Percentiles rank a stretch among this genome's conserved stretches.
phyloP scores from a whole-genome alignment of 805 yeast genomes.

The Myxozyma neglecta region DNA sequence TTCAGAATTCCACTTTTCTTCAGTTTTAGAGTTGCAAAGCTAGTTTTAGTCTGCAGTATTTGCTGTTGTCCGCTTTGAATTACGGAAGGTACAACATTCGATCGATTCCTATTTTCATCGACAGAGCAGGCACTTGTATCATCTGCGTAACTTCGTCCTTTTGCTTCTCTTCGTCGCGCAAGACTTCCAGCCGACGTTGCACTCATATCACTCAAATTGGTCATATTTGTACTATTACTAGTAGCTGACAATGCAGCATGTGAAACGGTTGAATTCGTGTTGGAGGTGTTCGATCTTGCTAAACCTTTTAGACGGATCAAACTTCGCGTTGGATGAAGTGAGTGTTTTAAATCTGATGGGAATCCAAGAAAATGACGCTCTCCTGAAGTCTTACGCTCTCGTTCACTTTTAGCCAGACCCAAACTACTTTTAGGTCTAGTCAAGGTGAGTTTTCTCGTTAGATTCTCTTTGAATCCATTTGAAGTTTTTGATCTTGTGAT shows the following conservation, averaged over 20 bases:
- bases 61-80: slow-evolving; percentile 9
- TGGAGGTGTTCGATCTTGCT: slow-evolving; percentile 14
- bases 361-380: neutral
- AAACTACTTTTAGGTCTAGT: slow-evolving; percentile 26
- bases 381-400: neutral
- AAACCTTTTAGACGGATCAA: slow-evolving; percentile 13
- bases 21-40: slow-evolving; percentile 33
- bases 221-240: slow-evolving; percentile 43
- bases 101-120: neutral
- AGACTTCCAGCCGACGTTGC: slow-evolving; percentile 89
- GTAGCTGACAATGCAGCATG: slow-evolving; percentile 26
- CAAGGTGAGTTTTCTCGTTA: slow-evolving; percentile 1
- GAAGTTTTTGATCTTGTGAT: neutral
- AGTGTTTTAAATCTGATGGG: neutral
- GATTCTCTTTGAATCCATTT: neutral
- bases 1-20: slow-evolving; percentile 34
- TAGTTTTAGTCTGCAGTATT: slow-evolving; percentile 8
- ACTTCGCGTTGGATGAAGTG: slow-evolving; percentile 16
- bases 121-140: neutral
- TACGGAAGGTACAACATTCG: slow-evolving; percentile 15
- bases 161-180: slow-evolving; percentile 60
- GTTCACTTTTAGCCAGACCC: slow-evolving; percentile 13
- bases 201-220: slow-evolving; percentile 63
- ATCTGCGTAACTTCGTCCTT: slow-evolving; percentile 1
- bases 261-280: slow-evolving; percentile 22